Base-by-base conservation (phyloP, 768 basidiomycete genomes). In the Butyriboletus loyo region DNA sequence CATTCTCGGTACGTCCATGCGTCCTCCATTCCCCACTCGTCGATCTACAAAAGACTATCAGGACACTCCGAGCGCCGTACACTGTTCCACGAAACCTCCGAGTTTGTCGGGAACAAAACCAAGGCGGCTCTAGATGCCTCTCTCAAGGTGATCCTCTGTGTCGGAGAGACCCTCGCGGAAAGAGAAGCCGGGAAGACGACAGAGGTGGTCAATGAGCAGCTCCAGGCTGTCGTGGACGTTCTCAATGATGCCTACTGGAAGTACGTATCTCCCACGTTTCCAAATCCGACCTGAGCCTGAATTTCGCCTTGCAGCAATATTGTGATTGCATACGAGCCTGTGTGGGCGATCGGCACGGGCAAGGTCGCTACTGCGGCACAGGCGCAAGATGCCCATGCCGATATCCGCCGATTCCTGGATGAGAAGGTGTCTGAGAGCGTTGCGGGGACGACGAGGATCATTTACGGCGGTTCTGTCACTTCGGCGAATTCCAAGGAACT, bases 281-380 rank as follows among this genome's bases (percentile, higher is more conserved):
- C 24, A 13, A 1, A 19, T 25, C 28, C 34, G 21, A 38, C 17
- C n/a, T 35, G 14, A 21, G 21, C 10, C 25, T 31, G 19, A 30
- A 7, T 15, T 21, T 35, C 28, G 1, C 14, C 15, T 42, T 52
- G 7, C 56, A 95, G 93, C 64, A 84, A 89, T 57, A 78, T 98
- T 65, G 96, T 99, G 52, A 80, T 99, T 63, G 97, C 97, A 19
- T 99, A 95, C 71, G 92, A 96, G 71, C 92, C 94, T 38, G 92
- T 98, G 17, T 98, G 97, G 96, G 96, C 97, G 31, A 98, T 98
- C 69, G 97, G 97, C 40, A 98, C 96, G 13, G 96, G 96, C 57
- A 96, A 89, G 70, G 95, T 97, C 47, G 96, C 96, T 40, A 91
- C 91, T 30, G 77, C 89, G 1, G 77, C 76, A n/a, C 89, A 98